Percentiles rank a stretch among this genome's conserved stretches.
Evolutionary conservation across 2,329 filamentous ascomycete genomes (phyloP).

Genomic region (Diaporthe ilicicola): DNA sequence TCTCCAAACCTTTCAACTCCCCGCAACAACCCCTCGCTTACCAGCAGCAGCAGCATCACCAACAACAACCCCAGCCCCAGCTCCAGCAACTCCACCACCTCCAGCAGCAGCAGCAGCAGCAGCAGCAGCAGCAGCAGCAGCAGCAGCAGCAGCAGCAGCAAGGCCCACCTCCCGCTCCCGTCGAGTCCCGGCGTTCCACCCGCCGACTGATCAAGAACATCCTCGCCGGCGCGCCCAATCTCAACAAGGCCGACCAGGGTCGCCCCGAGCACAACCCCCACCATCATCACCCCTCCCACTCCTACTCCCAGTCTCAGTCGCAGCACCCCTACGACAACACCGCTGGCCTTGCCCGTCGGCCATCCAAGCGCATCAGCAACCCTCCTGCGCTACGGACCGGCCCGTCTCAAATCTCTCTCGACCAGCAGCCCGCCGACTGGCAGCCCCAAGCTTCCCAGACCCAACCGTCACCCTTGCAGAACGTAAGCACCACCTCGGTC

Average conservation of each 20-base stretch:
- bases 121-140: conserved; percentile 42
- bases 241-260: conserved; percentile 37
- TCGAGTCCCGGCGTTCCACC: conserved; percentile 57
- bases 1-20: conserved; percentile 8
- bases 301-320: conserved; percentile 37
- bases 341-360: conserved; percentile 58
- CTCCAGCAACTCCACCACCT: conserved; percentile 40
- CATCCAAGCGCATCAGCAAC: conserved; percentile 66
- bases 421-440: conserved; percentile 46
- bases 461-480: conserved; percentile 54
- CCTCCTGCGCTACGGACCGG: conserved; percentile 53
- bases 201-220: conserved; percentile 65
- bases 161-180: conserved; percentile 40
- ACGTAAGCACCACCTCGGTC: conserved; percentile 47
- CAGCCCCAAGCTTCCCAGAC: conserved; percentile 40
- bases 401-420: conserved; percentile 49
- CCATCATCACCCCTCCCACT: conserved; percentile 37
- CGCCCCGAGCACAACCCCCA: conserved; percentile 39
- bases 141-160: conserved; percentile 41
- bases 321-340: conserved; percentile 58
- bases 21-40: conserved; percentile 27
- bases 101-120: conserved; percentile 39
- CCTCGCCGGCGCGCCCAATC: conserved; percentile 51
- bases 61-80: conserved; percentile 33
- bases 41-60: conserved; percentile 29